phyloP scores from a whole-genome alignment of 257 asterid genomes.

The Solanum clarkiae region DNA sequence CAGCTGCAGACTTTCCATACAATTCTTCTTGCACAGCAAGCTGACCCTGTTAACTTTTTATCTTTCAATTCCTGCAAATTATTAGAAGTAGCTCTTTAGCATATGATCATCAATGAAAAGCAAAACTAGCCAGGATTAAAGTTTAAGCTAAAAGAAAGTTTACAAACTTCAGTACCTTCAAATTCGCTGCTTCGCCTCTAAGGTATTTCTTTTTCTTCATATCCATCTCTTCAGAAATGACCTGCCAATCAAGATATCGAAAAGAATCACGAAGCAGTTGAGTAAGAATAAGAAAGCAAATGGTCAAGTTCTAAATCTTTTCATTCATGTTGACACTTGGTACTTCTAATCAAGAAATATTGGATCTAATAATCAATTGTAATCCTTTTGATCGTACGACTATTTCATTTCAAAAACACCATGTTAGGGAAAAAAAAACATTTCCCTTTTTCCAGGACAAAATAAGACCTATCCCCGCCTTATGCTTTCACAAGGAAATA shows the following conservation, averaged over 20 bases:
- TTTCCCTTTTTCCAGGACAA: not conserved
- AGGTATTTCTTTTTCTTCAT: conserved; percentile 47
- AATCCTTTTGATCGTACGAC: not conserved
- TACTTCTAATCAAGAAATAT: not conserved
- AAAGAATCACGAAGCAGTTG: not conserved
- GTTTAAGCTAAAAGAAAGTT: not conserved
- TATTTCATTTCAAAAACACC: not conserved
- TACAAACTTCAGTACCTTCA: conserved; percentile 31
- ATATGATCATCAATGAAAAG: not conserved
- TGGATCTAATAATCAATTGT: not conserved
- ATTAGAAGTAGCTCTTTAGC: not conserved
- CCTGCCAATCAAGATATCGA: conserved; percentile 21
- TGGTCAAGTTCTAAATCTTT: not conserved
- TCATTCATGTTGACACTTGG: not conserved
- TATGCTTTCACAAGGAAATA: not conserved
- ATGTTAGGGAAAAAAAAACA: not conserved
- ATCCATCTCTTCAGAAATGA: conserved; percentile 44
- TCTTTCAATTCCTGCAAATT: conserved; percentile 43
- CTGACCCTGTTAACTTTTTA: conserved; percentile 78
- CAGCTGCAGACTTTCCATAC: conserved; percentile 65
- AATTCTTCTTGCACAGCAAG: conserved; percentile 58
- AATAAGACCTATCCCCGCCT: not conserved
- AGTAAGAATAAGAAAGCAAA: not conserved
- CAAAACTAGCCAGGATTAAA: not conserved
- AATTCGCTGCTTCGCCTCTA: conserved; percentile 66